Evolutionary conservation across 345 rosid genomes (phyloP).

Genomic region (Corymbia maculata): DNA sequence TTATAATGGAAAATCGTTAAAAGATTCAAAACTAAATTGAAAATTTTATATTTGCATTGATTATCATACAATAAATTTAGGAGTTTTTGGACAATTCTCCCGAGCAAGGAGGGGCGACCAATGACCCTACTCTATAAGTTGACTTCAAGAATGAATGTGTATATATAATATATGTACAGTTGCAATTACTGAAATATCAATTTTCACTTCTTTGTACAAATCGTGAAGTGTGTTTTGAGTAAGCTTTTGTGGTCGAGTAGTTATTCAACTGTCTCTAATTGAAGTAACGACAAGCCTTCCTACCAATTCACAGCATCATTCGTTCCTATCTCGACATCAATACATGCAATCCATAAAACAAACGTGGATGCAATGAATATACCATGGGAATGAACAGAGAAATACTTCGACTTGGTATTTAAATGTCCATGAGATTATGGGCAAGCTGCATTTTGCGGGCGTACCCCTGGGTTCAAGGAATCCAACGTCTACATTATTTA

Average conservation of each 20-base stretch:
- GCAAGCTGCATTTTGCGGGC: not conserved
- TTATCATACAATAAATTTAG: fast-evolving
- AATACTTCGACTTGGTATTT: not conserved
- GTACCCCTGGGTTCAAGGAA: not conserved
- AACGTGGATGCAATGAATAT: not conserved
- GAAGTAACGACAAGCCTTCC: not conserved
- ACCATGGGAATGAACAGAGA: not conserved
- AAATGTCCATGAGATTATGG: not conserved
- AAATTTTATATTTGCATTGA: not conserved
- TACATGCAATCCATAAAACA: not conserved
- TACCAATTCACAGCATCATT: not conserved
- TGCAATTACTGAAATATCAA: not conserved
- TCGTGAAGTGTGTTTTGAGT: not conserved
- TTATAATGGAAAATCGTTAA: not conserved
- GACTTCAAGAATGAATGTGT: not conserved
- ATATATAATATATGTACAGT: not conserved
- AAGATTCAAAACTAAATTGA: not conserved
- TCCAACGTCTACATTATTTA: not conserved
- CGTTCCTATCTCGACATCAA: not conserved
- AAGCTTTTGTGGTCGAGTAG: not conserved
- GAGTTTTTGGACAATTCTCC: not conserved
- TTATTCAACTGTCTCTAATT: not conserved
- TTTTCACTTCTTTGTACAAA: not conserved
- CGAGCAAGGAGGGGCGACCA: not conserved
- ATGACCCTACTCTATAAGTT: not conserved